phyloP scores from a whole-genome alignment of 106 monocot genomes.

The Hemerocallis citrina region DNA sequence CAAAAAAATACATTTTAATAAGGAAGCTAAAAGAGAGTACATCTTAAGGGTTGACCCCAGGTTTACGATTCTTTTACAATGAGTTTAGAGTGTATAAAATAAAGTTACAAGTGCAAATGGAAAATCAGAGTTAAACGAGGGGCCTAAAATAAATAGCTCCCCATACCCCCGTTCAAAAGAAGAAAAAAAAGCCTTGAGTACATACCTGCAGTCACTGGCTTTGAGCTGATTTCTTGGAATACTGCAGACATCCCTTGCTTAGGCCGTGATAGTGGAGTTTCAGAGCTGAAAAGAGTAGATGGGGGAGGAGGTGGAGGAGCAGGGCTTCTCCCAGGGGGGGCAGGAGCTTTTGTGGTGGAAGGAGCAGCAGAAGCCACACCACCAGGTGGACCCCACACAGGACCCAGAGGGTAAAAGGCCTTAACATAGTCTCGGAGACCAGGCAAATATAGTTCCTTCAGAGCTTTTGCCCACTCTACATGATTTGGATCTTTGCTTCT shows the following conservation, averaged over 20 bases:
- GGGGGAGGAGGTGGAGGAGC: slow-evolving; percentile 45
- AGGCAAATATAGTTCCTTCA: slow-evolving; percentile 90
- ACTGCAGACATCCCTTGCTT: slow-evolving; percentile 83
- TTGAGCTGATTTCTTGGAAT: slow-evolving; percentile 74
- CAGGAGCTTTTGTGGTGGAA: slow-evolving; percentile 10
- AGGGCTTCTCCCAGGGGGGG: slow-evolving; percentile 13
- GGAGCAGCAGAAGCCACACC: slow-evolving; percentile 19
- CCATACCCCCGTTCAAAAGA: too few species aligned
- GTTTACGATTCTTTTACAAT: too few species aligned
- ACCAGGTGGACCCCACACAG: slow-evolving; percentile 56
- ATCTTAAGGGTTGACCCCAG: too few species aligned
- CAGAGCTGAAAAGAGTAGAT: slow-evolving; percentile 31
- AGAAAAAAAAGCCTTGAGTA: too few species aligned
- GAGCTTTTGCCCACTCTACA: slow-evolving; percentile 89
- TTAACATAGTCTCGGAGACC: slow-evolving; percentile 87
- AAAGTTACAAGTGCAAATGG: too few species aligned
- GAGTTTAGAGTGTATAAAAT: too few species aligned
- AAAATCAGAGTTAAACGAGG: too few species aligned
- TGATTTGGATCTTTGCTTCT: slow-evolving; percentile 81
- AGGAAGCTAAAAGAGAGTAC: too few species aligned
- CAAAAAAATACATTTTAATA: too few species aligned
- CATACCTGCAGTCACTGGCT: slow-evolving; percentile 58
- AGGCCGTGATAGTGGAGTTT: slow-evolving; percentile 33
- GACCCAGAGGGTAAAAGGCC: slow-evolving; percentile 77
- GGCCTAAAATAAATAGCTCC: too few species aligned